Evolutionary conservation across 1,284 basidiomycete species (phyloP).

Genomic region (Pseudozyma sp.): DNA sequence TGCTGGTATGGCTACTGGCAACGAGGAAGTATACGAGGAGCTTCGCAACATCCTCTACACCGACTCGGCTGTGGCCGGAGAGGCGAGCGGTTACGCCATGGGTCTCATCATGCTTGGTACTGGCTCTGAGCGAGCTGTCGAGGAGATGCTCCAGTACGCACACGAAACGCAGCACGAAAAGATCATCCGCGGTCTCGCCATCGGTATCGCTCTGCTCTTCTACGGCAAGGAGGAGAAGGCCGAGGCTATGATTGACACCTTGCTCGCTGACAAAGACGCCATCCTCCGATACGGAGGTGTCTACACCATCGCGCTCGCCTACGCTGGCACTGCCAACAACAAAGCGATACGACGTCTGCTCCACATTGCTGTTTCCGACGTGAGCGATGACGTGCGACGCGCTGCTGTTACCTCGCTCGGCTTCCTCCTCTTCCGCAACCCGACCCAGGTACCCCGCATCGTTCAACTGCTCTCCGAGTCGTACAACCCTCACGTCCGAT

Average conservation of each 20-base stretch:
- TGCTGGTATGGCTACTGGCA: constrained; percentile 68
- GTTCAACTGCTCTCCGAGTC: constrained; percentile 68
- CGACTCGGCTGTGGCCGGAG: constrained; percentile 67
- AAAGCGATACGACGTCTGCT: constrained; percentile 65
- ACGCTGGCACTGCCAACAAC: constrained; percentile 69
- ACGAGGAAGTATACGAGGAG: constrained; percentile 68
- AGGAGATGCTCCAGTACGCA: constrained; percentile 69
- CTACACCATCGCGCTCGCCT: constrained; percentile 67
- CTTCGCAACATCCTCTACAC: constrained; percentile 66
- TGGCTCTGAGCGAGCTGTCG: constrained; percentile 62
- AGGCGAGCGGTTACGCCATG: constrained; percentile 68
- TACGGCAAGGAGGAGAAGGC: constrained; percentile 67
- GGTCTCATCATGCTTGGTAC: constrained; percentile 68
- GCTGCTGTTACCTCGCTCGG: constrained; percentile 67
- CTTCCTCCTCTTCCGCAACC: constrained; percentile 68
- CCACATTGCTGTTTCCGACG: constrained; percentile 67
- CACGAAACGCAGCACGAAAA: constrained; percentile 69
- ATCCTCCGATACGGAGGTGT: constrained; percentile 68
- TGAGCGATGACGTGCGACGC: constrained; percentile 68
- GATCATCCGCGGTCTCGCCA: constrained; percentile 68
- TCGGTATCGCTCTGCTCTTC: constrained; percentile 67
- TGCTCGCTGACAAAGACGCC: constrained; percentile 67
- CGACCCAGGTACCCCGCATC: constrained; percentile 67
- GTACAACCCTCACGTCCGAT: constrained; percentile 68
- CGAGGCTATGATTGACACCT: constrained; percentile 64